Base-by-base conservation (phyloP, 805 yeast species). In the Candida chilensis region DNA sequence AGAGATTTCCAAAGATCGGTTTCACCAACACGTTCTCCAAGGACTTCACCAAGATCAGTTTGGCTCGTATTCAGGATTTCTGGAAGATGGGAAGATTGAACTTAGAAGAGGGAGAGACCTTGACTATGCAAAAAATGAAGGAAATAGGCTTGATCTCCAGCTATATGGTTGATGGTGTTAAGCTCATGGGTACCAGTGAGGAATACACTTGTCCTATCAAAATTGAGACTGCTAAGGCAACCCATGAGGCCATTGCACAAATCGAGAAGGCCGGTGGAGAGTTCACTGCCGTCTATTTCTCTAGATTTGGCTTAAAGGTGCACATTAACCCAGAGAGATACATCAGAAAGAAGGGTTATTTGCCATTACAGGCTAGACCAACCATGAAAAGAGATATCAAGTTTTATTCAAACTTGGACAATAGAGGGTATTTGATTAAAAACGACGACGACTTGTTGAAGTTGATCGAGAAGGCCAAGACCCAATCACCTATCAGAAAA, bases 331-430 rank as follows among this genome's bases (percentile, higher is more conserved):
- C 97, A 8, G 70, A 74, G 28, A 65, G 77, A 53, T 81, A 78
- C 42, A 51, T 82, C 28, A 54, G 64, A 39, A 80, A 69, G 44
- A 78, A 75, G 47, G 95, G 94, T 12, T 74, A 86, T 39, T 52
- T 88, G 11, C 97, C 97, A 27, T 52, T 85, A 40, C 77, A 73
- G 31, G 87, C 96, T 2, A 74, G 87, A 54, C 98, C 98, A 10
- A 80, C 79, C 6, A 76, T 73, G 42, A 74, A 83, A 57, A 80
- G 84, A 55, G 86, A 81, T 47, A 77, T 90, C 33, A 74, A 74
- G 34, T 85, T 67, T 54, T 90, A 92, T 59, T 73, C 86, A 29
- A 69, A 75, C 49, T 67, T 70, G 2, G 75, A 64, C 21, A 75
- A 74, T 47, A 71, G 86, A 41, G 98, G 98, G 5, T 90, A 85